Evolutionary conservation across 345 rosid species (phyloP).

Genomic region (Gossypium arboreum): DNA sequence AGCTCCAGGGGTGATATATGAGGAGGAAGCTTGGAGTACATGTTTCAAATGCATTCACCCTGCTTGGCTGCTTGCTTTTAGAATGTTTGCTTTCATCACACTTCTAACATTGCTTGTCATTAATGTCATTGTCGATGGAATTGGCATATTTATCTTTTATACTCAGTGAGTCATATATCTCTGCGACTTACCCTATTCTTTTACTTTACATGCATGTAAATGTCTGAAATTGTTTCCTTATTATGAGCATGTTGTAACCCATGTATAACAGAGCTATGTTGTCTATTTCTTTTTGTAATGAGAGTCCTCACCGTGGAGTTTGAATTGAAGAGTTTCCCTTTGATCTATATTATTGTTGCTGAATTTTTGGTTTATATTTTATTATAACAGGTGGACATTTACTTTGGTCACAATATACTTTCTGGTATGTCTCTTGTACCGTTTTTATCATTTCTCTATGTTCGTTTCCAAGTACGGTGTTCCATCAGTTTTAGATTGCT

Average conservation of each 20-base stretch:
- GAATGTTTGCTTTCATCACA: constrained; percentile 49
- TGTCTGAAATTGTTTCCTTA: no score
- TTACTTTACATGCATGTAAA: constrained; percentile 51
- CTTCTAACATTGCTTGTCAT: constrained; percentile 53
- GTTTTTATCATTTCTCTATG: constrained; percentile 16
- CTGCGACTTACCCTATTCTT: constrained; percentile 25
- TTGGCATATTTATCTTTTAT: constrained; percentile 73
- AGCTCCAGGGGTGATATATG: constrained; percentile 33
- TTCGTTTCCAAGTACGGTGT: background rate
- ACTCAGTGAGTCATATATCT: constrained; percentile 71
- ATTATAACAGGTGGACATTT: constrained; percentile 77
- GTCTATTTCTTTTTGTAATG: no score
- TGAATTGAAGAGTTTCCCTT: no score
- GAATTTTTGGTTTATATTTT: background rate
- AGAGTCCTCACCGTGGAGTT: no score
- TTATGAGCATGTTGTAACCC: no score
- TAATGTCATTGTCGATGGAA: constrained; percentile 49
- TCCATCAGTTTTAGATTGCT: background rate
- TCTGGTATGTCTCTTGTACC: constrained; percentile 48
- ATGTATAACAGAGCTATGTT: no score
- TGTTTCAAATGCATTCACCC: constrained; percentile 60
- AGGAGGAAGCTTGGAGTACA: constrained; percentile 78
- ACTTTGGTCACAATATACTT: constrained; percentile 74
- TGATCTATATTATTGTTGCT: constrained; percentile 13
- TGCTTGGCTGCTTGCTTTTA: constrained; percentile 62